Evolutionary conservation across 2,329 filamentous ascomycete genomes (phyloP).

Genomic region (Fonsecaea nubica): DNA sequence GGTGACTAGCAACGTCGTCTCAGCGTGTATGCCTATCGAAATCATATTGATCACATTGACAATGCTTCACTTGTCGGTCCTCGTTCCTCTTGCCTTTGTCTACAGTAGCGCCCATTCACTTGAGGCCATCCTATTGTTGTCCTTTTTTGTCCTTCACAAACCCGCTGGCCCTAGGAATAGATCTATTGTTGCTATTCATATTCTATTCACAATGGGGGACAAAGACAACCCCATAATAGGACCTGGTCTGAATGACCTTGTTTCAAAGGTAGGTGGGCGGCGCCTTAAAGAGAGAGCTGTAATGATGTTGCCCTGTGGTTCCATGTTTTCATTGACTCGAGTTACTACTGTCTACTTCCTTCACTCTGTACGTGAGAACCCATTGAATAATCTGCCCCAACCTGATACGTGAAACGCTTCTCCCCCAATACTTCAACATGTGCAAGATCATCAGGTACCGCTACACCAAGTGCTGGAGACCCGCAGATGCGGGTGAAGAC

Average conservation of each 20-base stretch:
- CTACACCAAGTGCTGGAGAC: conserved; percentile 20
- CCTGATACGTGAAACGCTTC: not conserved
- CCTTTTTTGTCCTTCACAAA: conserved; percentile 1
- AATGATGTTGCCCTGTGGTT: not conserved
- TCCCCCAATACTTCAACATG: conserved; percentile 9
- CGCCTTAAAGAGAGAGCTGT: not conserved
- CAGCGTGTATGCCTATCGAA: not conserved
- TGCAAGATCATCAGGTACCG: conserved; percentile 25
- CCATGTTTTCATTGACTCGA: not conserved
- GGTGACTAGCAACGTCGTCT: not conserved
- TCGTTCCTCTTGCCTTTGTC: not conserved
- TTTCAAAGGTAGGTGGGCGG: not conserved
- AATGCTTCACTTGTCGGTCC: not conserved
- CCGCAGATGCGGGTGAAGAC: conserved; percentile 5
- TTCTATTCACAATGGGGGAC: not conserved
- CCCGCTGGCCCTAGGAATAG: not conserved
- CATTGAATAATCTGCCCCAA: not conserved
- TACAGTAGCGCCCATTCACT: not conserved
- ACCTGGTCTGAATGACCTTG: not conserved
- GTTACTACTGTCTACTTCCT: not conserved
- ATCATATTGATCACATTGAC: not conserved
- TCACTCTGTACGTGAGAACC: not conserved
- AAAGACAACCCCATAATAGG: not conserved
- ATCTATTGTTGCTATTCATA: not conserved
- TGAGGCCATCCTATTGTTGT: conserved; percentile 11